Conservation (phyloP, 192 early-diverging fungal genomes). For the Jimgerdemannia lactiflua region DNA sequence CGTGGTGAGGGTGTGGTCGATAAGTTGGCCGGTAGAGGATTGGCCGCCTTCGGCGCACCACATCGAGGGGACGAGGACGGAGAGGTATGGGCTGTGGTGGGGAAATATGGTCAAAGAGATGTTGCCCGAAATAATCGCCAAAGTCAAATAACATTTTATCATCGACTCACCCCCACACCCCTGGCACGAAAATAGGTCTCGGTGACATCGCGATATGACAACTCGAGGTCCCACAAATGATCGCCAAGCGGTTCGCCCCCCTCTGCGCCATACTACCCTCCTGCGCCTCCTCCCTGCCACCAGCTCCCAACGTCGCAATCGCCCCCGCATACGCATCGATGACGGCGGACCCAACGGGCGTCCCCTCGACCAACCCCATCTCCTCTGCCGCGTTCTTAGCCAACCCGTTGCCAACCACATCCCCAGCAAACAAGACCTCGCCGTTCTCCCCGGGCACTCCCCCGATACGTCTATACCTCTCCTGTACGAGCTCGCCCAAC, state of each 20-base stretch:
- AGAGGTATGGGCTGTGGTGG: constrained; percentile 44
- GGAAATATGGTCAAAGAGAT: not conserved
- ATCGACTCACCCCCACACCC: constrained; percentile 37
- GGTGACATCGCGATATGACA: constrained; percentile 63
- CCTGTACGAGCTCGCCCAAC: constrained; percentile 44
- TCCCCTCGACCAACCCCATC: constrained; percentile 50
- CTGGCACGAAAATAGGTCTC: constrained; percentile 53
- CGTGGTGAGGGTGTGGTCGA: constrained; percentile 55
- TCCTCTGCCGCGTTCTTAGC: constrained; percentile 46
- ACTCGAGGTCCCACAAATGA: constrained; percentile 72
- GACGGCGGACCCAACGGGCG: constrained; percentile 57
- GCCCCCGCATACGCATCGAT: constrained; percentile 80
- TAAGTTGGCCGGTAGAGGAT: constrained; percentile 65
- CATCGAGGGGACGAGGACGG: constrained; percentile 52
- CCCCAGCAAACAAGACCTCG: constrained; percentile 45
- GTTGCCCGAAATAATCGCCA: constrained; percentile 23
- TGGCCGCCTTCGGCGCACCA: constrained; percentile 71
- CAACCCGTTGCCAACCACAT: constrained; percentile 48
- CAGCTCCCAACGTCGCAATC: constrained; percentile 50
- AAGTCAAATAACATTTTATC: constrained; percentile 1
- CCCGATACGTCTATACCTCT: constrained; percentile 38
- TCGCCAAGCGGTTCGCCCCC: constrained; percentile 38
- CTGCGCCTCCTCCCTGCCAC: constrained; percentile 17
- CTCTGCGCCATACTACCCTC: constrained; percentile 12
- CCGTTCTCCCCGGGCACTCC: constrained; percentile 31